phyloP scores from a whole-genome alignment of 2,329 filamentous ascomycete species.

The Leptoxyphium fumago region DNA sequence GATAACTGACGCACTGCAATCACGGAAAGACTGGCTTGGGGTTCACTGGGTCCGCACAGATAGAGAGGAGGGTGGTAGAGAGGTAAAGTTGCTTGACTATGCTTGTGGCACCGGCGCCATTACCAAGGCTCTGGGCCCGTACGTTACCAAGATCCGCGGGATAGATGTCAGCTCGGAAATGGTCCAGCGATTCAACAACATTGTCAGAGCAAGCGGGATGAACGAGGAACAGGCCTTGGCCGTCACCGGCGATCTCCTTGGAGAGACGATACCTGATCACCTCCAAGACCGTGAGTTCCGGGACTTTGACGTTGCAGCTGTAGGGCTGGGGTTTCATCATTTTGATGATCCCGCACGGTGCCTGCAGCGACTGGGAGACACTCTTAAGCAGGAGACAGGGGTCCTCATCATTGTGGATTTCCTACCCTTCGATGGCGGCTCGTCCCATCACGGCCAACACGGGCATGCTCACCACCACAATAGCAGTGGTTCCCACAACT shows the following conservation, averaged over 20 bases:
- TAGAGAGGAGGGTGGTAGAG: conserved; percentile 2
- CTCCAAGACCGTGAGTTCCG: conserved; percentile 19
- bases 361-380: conserved; percentile 12
- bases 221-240: conserved; percentile 13
- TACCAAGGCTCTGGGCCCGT: conserved; percentile 16
- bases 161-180: conserved; percentile 20
- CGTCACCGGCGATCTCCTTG: conserved; percentile 23
- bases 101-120: conserved; percentile 21
- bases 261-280: conserved; percentile 10
- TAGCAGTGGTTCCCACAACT: neutral
- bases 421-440: conserved; percentile 9
- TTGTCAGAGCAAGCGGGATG: conserved; percentile 11
- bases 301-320: conserved; percentile 28
- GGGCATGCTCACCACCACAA: conserved; percentile 1
- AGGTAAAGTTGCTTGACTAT: conserved; percentile 19
- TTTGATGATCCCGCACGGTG: conserved; percentile 20
- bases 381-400: conserved; percentile 15
- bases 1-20: conserved; percentile 14
- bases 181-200: conserved; percentile 18
- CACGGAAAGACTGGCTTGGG: conserved; percentile 16
- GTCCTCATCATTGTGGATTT: conserved; percentile 18
- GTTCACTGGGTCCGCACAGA: conserved; percentile 9
- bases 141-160: conserved; percentile 16
- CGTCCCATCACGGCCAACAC: conserved; percentile 1
- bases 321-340: conserved; percentile 32